These are phyloP conservation scores for Lobosporangium transversale DNA, from an alignment of 192 early-diverging fungal genomes.

Conservation along the genomic window DNA sequence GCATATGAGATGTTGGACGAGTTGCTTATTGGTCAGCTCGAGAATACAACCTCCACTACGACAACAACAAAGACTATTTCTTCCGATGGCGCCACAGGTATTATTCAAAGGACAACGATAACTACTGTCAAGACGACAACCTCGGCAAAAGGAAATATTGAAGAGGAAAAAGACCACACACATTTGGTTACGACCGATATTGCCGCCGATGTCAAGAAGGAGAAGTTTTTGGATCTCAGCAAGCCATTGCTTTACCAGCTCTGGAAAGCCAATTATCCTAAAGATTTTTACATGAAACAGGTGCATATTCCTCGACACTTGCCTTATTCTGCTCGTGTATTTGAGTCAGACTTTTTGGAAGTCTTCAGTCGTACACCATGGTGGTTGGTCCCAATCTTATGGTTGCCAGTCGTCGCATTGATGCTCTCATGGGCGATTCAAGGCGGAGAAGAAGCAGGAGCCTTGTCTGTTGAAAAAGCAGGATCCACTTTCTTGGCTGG, in stretches of 20 bases:
- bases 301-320: slow-evolving; percentile 88
- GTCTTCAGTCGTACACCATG: slow-evolving; percentile 85
- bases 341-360: slow-evolving; percentile 81
- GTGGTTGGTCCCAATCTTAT: slow-evolving; percentile 87
- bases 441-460: slow-evolving; percentile 42
- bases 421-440: slow-evolving; percentile 54
- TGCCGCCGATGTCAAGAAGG: slow-evolving; percentile 43
- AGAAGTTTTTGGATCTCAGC: slow-evolving; percentile 80
- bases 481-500: slow-evolving; percentile 68
- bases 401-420: slow-evolving; percentile 73
- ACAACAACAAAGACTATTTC: slow-evolving; percentile 3
- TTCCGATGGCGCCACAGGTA: neutral
- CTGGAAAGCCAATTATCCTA: slow-evolving; percentile 71
- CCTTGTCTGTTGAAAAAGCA: slow-evolving; percentile 46
- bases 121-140: slow-evolving; percentile 5
- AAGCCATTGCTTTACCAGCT: slow-evolving; percentile 87
- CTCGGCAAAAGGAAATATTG: neutral
- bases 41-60: neutral
- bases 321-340: slow-evolving; percentile 80
- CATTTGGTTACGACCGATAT: slow-evolving; percentile 16
- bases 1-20: slow-evolving; percentile 91
- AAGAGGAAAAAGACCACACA: slow-evolving; percentile 1
- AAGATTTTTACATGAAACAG: slow-evolving; percentile 85
- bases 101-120: neutral
- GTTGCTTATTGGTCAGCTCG: slow-evolving; percentile 73